Conservation (phyloP, 495 filamentous ascomycete genomes). For the Mytilinidion resinicola region DNA sequence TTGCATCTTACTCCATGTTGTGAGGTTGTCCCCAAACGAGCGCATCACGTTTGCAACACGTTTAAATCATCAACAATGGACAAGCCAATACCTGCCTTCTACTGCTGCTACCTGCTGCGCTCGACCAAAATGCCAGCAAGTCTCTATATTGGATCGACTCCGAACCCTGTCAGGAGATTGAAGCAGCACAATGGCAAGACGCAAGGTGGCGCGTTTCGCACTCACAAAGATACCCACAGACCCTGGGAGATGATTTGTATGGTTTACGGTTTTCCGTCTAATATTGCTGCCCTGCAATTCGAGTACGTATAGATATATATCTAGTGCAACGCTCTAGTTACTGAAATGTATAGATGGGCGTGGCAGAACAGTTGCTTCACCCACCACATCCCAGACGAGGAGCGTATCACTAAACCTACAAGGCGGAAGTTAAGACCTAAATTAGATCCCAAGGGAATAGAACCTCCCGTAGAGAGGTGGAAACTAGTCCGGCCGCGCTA, state of each 20-base stretch:
- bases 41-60: background rate
- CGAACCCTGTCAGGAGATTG: conserved; percentile 73
- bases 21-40: too few relatives aligned
- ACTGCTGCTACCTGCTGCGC: conserved; percentile 81
- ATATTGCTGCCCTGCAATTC: conserved; percentile 84
- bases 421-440: too few relatives aligned
- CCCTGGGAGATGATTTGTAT: conserved; percentile 93
- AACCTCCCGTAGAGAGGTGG: too few relatives aligned
- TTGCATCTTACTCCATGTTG: background rate
- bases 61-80: conserved; percentile 7
- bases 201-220: conserved; percentile 73
- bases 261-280: conserved; percentile 82
- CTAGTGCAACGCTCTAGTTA: background rate
- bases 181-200: conserved; percentile 80
- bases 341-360: conserved; percentile 64
- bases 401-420: conserved; percentile 44
- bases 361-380: conserved; percentile 78
- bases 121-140: conserved; percentile 60
- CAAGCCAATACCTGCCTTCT: conserved; percentile 61
- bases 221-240: conserved; percentile 50
- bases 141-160: conserved; percentile 87
- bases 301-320: conserved; percentile 55
- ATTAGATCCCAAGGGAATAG: too few relatives aligned
- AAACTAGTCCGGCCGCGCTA: conserved; percentile 38
- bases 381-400: conserved; percentile 57